Base-by-base conservation (phyloP, 768 basidiomycete genomes). In the Pholiota molesta region DNA sequence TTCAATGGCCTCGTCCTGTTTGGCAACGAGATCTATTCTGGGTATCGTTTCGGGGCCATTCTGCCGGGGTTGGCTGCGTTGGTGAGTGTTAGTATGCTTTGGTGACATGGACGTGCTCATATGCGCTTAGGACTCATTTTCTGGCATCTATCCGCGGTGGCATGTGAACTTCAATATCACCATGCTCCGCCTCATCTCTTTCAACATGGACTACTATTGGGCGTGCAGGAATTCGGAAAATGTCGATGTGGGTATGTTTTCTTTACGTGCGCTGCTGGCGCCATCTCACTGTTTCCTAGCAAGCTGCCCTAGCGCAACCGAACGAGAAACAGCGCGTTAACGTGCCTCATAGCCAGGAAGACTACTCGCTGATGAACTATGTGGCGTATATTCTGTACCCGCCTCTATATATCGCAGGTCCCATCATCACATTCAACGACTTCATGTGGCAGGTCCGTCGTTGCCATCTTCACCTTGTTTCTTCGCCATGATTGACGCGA, bases 341-440 rank as follows among this genome's bases (percentile, higher is more conserved):
- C 3, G 76, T 79, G 1, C 69, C 85, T 2, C 92, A 94, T 62
- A 69, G 86, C 0, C 71, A 73, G 11, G 79, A 81, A 11, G 74
- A 81, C 55, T 97, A 95, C 71, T 83, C 85, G 1, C 89, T 86
- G 65, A 52, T 76, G 17, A 90, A 91, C 69, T 97, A 94, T 72
- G 56, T 97, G 10, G 82, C 91, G 23, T 99, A 98, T 70, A 81
- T 83, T n/a, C 76, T 98, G 8, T 99, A 99, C 70, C 87, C 96
- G 0, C 96, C 97, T 1, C 78, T 99, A 11, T 99, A 98, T 71
- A 92, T 99, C 55, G 96, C 93, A 1, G 97, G 97, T 0, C 97
- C 97, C 0, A 96, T 99, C 66, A 86, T 99, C 72, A 91, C 96
- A 0, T 99, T 94, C 80, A 97, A 97, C 69, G 94, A 97, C 72